These are phyloP conservation scores for Lagenidium giganteum DNA, from an alignment of 352 stramenopile species.

Conservation along the genomic window DNA sequence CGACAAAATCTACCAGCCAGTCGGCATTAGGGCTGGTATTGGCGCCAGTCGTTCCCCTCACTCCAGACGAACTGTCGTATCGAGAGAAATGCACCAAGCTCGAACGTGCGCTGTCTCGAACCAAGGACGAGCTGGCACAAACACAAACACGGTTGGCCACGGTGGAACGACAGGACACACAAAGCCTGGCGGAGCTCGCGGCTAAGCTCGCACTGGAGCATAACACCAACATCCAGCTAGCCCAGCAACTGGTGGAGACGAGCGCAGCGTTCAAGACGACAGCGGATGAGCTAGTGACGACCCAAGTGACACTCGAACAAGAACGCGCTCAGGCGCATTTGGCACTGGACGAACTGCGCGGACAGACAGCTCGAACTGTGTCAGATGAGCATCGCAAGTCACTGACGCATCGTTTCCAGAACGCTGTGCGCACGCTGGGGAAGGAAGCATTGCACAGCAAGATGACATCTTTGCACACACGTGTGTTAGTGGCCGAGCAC, in stretches of 20 bases:
- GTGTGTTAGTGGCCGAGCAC: slow-evolving; percentile 32
- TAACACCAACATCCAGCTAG: slow-evolving; percentile 25
- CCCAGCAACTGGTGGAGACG: slow-evolving; percentile 31
- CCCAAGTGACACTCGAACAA: slow-evolving; percentile 27
- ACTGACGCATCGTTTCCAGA: slow-evolving; percentile 30
- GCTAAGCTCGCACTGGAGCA: slow-evolving; percentile 42
- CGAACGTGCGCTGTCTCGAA: slow-evolving; percentile 28
- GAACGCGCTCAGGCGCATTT: slow-evolving; percentile 22
- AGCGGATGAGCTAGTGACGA: slow-evolving; percentile 28
- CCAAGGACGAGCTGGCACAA: slow-evolving; percentile 22
- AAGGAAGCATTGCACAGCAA: slow-evolving; percentile 39
- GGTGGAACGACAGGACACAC: slow-evolving; percentile 11
- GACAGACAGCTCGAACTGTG: slow-evolving; percentile 25
- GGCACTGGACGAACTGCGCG: slow-evolving; percentile 22
- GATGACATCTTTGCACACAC: slow-evolving; percentile 29
- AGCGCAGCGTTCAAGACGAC: slow-evolving; percentile 21
- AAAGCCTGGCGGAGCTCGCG: slow-evolving; percentile 20
- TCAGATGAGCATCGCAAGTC: slow-evolving; percentile 26
- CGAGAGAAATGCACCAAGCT: slow-evolving; percentile 35
- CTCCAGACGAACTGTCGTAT: slow-evolving; percentile 24
- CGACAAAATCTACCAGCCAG: too few relatives aligned
- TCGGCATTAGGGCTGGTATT: too few relatives aligned
- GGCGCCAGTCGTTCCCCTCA: too few relatives aligned
- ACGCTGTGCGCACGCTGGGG: slow-evolving; percentile 32
- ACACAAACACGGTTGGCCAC: slow-evolving; percentile 14